phyloP scores from a whole-genome alignment of 2,329 filamentous ascomycete genomes.

The Helotiales sp. region DNA sequence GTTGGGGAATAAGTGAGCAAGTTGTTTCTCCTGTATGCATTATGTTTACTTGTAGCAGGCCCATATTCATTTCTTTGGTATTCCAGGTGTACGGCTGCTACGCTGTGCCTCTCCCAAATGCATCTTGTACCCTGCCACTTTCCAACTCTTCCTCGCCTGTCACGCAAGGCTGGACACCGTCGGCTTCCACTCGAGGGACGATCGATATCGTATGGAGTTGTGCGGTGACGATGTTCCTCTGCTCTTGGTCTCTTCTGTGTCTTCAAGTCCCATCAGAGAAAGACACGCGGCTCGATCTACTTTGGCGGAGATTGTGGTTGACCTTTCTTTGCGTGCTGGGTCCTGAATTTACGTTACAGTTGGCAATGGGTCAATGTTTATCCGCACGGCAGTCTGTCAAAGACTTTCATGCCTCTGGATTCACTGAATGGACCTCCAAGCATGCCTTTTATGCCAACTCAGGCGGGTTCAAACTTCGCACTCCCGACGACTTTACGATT shows the following conservation, averaged over 20 bases:
- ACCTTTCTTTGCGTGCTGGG: constrained; percentile 38
- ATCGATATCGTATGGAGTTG: constrained; percentile 42
- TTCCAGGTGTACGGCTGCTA: background rate
- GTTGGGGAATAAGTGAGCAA: background rate
- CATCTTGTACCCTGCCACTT: background rate
- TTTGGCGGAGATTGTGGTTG: constrained; percentile 37
- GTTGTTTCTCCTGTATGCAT: background rate
- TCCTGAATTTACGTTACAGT: constrained; percentile 39
- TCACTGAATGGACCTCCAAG: constrained; percentile 39
- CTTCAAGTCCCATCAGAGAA: constrained; percentile 38
- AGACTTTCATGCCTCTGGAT: constrained; percentile 18
- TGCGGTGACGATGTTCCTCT: constrained; percentile 42
- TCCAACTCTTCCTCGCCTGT: background rate
- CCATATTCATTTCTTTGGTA: background rate
- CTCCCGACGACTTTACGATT: constrained; percentile 34
- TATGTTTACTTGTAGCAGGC: background rate
- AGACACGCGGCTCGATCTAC: constrained; percentile 28
- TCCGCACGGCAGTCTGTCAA: constrained; percentile 38
- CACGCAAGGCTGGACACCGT: constrained; percentile 37
- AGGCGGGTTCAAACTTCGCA: constrained; percentile 40
- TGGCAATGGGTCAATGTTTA: constrained; percentile 38
- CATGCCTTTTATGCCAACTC: constrained; percentile 44
- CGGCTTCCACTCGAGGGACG: constrained; percentile 40
- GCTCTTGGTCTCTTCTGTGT: constrained; percentile 41
- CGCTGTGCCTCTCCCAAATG: background rate